Percentiles rank a stretch among this genome's conserved stretches.
These are phyloP conservation scores for Porpolomopsis calyptriformis DNA, from an alignment of 768 basidiomycete species.

Conservation along the genomic window DNA sequence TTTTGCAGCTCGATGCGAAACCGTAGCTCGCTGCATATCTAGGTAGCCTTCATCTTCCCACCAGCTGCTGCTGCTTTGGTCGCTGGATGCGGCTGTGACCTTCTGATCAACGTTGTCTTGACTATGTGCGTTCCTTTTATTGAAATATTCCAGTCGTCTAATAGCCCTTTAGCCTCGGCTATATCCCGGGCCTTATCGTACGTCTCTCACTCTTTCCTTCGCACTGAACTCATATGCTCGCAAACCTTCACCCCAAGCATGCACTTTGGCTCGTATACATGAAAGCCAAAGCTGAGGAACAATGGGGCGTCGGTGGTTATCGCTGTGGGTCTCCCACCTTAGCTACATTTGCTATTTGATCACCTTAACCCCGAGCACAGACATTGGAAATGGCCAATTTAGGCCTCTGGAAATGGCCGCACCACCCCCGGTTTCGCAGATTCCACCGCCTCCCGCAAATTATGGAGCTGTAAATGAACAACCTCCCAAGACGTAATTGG, in stretches of 20 bases:
- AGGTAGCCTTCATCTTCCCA: slow-evolving; percentile 75
- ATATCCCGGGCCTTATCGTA: slow-evolving; percentile 53
- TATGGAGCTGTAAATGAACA: background rate
- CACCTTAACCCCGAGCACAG: background rate
- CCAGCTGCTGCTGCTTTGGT: slow-evolving; percentile 69
- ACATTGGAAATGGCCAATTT: background rate
- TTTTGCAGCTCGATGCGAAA: background rate
- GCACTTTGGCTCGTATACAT: slow-evolving; percentile 86
- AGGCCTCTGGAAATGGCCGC: background rate
- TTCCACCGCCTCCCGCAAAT: background rate
- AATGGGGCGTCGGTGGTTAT: slow-evolving; percentile 67
- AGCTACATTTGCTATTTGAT: background rate
- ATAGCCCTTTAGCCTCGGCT: slow-evolving; percentile 48
- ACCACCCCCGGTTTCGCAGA: background rate
- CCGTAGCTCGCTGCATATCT: background rate
- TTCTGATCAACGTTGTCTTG: slow-evolving; percentile 72
- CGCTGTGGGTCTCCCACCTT: slow-evolving; percentile 41
- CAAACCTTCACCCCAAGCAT: slow-evolving; percentile 30
- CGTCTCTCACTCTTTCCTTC: background rate
- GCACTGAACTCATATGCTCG: background rate
- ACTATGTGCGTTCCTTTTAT: slow-evolving; percentile 43
- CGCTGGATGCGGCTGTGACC: slow-evolving; percentile 76
- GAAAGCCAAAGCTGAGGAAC: slow-evolving; percentile 80
- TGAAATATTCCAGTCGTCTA: background rate
- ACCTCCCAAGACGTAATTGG: background rate